A percentile compares a stretch with the other conserved stretches of the same genome.
Conservation (phyloP, 1,139 yeast species). For the Ashbya aceris region DNA sequence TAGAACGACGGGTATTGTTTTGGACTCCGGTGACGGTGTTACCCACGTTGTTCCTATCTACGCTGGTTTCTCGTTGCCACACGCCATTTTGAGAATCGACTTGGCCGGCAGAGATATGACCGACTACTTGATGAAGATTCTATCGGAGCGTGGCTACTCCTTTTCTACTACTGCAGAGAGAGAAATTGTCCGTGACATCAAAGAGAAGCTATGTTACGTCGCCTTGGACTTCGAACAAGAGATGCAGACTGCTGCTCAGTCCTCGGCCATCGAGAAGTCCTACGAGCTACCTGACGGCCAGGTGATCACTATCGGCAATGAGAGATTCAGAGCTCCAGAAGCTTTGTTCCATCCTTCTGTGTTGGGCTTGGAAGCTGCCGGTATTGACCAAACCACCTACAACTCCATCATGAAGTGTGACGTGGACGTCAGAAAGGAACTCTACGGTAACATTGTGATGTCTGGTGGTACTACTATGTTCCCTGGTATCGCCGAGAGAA, state of each 20-base stretch:
- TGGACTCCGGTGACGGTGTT: slow-evolving; percentile 99
- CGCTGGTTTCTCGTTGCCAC: slow-evolving; percentile 99
- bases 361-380: slow-evolving; percentile 96
- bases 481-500: slow-evolving; percentile 99
- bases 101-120: slow-evolving; percentile 99
- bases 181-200: slow-evolving; percentile 98
- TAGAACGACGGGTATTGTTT: slow-evolving; percentile 99
- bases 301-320: slow-evolving; percentile 98
- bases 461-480: slow-evolving; percentile 99
- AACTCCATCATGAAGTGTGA: slow-evolving; percentile 99
- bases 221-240: slow-evolving; percentile 96
- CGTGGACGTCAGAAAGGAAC: slow-evolving; percentile 97
- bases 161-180: slow-evolving; percentile 99
- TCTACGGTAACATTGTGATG: slow-evolving; percentile 98
- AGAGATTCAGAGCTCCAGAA: slow-evolving; percentile 99
- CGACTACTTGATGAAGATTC: slow-evolving; percentile 96
- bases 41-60: slow-evolving; percentile 99
- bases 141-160: slow-evolving; percentile 97
- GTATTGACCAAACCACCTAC: slow-evolving; percentile 99
- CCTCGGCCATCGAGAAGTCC: slow-evolving; percentile 95
- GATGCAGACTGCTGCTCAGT: slow-evolving; percentile 98
- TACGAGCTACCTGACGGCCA: slow-evolving; percentile 99
- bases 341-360: slow-evolving; percentile 98
- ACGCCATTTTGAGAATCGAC: slow-evolving; percentile 97
- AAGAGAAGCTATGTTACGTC: slow-evolving; percentile 97